Percentiles rank a stretch among this genome's conserved stretches.
phyloP scores from a whole-genome alignment of 2,329 filamentous ascomycete species.

The Trichophyton verrucosum region DNA sequence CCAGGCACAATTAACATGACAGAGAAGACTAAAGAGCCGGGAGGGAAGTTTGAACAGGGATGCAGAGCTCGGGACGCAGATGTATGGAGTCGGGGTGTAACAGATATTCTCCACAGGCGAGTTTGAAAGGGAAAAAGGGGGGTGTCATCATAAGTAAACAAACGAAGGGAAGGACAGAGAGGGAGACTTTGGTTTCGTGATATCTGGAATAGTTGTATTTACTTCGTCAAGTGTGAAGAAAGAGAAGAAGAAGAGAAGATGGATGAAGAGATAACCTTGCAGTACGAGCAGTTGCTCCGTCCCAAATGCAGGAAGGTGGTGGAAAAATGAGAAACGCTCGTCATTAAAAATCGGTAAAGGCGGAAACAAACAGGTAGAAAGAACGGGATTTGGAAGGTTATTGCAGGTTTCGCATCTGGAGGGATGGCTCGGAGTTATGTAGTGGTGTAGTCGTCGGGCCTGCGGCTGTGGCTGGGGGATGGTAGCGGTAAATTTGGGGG shows the following conservation, averaged over 20 bases:
- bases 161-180: background rate
- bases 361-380: background rate
- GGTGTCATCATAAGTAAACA: background rate
- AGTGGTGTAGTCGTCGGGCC: background rate
- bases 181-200: background rate
- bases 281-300: slow-evolving; percentile 5
- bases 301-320: slow-evolving; percentile 1
- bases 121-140: too few species aligned
- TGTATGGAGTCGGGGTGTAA: background rate
- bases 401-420: background rate
- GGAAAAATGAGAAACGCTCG: slow-evolving; percentile 4
- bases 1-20: background rate
- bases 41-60: background rate
- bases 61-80: background rate
- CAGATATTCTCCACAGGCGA: background rate
- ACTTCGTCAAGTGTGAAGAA: background rate
- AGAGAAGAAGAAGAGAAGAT: background rate
- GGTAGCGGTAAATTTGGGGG: background rate
- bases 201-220: background rate
- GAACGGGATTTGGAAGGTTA: background rate
- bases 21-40: background rate
- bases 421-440: background rate
- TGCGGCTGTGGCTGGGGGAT: too few species aligned
- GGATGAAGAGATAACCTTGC: background rate
- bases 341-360: slow-evolving; percentile 5